Percentiles rank a stretch among this genome's conserved stretches.
These are phyloP conservation scores for Fusarium duplospermum DNA, from an alignment of 2,329 filamentous ascomycete genomes.

Conservation along the genomic window DNA sequence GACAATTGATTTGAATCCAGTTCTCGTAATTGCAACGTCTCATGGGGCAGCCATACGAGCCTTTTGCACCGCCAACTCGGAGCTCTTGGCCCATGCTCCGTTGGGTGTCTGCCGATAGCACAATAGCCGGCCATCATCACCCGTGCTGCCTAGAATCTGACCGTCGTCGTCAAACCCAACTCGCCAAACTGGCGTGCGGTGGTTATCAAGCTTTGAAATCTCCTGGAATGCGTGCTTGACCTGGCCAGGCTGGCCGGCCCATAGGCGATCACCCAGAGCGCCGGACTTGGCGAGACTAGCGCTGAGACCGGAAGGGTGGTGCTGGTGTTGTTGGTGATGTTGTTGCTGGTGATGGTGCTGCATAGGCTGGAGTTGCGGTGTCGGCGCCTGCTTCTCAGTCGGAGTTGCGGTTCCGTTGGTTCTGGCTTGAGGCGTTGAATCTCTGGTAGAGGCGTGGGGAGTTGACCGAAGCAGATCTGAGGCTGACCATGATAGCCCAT, in stretches of 20 bases:
- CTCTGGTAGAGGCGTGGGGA: slow-evolving; percentile 37
- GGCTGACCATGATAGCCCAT: slow-evolving; percentile 63
- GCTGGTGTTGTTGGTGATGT: slow-evolving; percentile 53
- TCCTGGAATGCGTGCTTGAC: slow-evolving; percentile 72
- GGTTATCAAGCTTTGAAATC: slow-evolving; percentile 73
- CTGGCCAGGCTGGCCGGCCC: slow-evolving; percentile 71
- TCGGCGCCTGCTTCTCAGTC: slow-evolving; percentile 35
- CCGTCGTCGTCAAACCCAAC: slow-evolving; percentile 78
- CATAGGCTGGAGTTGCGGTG: slow-evolving; percentile 40
- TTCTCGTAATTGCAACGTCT: not conserved
- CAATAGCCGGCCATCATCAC: slow-evolving; percentile 77
- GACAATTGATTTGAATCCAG: not conserved
- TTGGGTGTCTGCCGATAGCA: slow-evolving; percentile 71
- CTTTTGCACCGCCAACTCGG: slow-evolving; percentile 69
- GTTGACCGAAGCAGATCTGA: slow-evolving; percentile 56
- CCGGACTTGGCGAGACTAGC: slow-evolving; percentile 65
- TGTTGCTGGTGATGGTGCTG: slow-evolving; percentile 45
- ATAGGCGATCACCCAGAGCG: slow-evolving; percentile 59
- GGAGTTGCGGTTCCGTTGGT: slow-evolving; percentile 44
- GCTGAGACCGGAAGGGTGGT: slow-evolving; percentile 60
- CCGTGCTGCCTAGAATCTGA: slow-evolving; percentile 79
- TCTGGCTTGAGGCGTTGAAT: slow-evolving; percentile 46
- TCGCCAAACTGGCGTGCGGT: slow-evolving; percentile 79
- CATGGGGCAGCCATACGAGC: slow-evolving; percentile 62
- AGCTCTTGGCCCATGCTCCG: slow-evolving; percentile 69